Evolutionary conservation across 495 filamentous ascomycete species (phyloP), one percentile per base, ranked within the genome.

Genomic region (Evernia prunastri): DNA sequence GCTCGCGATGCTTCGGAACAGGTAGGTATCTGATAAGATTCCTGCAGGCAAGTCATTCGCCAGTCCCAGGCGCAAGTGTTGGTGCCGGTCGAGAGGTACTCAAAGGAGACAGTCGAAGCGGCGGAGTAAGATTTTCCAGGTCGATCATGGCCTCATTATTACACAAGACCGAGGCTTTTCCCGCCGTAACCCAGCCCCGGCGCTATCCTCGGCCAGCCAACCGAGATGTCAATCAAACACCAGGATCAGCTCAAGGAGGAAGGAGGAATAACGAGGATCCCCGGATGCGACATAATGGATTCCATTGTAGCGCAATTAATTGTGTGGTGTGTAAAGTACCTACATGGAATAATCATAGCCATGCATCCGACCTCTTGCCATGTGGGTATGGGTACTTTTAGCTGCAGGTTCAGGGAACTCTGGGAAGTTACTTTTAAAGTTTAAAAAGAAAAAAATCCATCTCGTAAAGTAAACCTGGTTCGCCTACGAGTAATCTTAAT

Each of bases 131-230:
- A n/a, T n/a, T n/a, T n/a, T n/a, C n/a, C n/a, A n/a, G 18, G 3
- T n/a, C 4, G n/a, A 25, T 10, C n/a, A 47, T 13, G 47, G 47
- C 29, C 25, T 53, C 49, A 53, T 53, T n/a, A 53, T 53, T n/a
- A 53, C 49, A 27, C 49, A 53, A 53, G 49, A 53, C 49, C 25
- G 49, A 53, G 27, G 49, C 49, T 6, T 51, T 53, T 53, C 49
- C 49, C 49, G 49, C 49, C 49, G 49, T 27, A 53, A 8, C 49
- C 49, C 31, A 53, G 12, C 49, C 49, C 31, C 47, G 23, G 23
- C 47, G 47, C 47, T 51, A 51, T 17, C 27, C 15, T 53, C 49
- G 49, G 49, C 25, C 49, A 7, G 2, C 15, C 49, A 0, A 27
- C 49, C 49, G 49, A 53, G 13, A 31, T 7, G 25, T 27, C 49